Percentiles rank a stretch among this genome's conserved stretches.
These are phyloP conservation scores for Sungouiozyma ichnusensis DNA, from an alignment of 805 yeast genomes.

Conservation along the genomic window DNA sequence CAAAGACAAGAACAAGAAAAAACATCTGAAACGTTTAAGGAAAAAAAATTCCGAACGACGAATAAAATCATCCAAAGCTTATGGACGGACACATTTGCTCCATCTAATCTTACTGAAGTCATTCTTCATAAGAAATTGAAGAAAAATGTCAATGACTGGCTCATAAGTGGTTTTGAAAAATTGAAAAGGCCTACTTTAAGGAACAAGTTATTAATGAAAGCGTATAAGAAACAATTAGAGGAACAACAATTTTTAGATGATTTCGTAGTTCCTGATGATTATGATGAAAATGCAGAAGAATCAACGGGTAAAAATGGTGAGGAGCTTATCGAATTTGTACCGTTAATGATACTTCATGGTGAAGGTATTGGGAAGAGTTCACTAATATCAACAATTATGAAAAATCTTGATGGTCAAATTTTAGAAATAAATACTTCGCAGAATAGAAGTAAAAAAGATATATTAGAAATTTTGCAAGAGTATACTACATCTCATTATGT, in stretches of 20 bases:
- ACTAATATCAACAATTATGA: conserved; percentile 55
- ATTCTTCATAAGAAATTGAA: conserved; percentile 19
- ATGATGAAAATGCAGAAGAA: conserved; percentile 4
- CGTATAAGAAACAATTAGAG: conserved; percentile 11
- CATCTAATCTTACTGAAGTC: conserved; percentile 23
- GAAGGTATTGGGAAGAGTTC: conserved; percentile 73
- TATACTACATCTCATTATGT: conserved; percentile 78
- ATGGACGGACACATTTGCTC: conserved; percentile 28
- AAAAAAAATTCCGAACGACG: background rate
- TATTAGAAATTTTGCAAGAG: conserved; percentile 57
- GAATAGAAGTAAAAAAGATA: conserved; percentile 60
- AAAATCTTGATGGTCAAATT: conserved; percentile 55
- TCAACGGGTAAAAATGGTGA: conserved; percentile 1
- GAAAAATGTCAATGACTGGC: conserved; percentile 22
- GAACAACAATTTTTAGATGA: conserved; percentile 22
- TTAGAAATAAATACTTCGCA: conserved; percentile 76
- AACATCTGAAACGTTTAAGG: background rate
- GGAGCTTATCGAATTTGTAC: conserved; percentile 35
- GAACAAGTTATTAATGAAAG: conserved; percentile 20
- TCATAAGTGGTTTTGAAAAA: conserved; percentile 25
- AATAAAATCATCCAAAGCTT: conserved; percentile 2
- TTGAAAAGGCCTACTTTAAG: conserved; percentile 29
- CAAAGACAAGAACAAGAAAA: no score
- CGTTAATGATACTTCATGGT: conserved; percentile 60
- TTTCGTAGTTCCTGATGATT: conserved; percentile 29